A percentile compares a stretch with the other conserved stretches of the same genome.
These are phyloP conservation scores for Yarrowia divulgata DNA, from an alignment of 805 yeast genomes.

Conservation along the genomic window DNA sequence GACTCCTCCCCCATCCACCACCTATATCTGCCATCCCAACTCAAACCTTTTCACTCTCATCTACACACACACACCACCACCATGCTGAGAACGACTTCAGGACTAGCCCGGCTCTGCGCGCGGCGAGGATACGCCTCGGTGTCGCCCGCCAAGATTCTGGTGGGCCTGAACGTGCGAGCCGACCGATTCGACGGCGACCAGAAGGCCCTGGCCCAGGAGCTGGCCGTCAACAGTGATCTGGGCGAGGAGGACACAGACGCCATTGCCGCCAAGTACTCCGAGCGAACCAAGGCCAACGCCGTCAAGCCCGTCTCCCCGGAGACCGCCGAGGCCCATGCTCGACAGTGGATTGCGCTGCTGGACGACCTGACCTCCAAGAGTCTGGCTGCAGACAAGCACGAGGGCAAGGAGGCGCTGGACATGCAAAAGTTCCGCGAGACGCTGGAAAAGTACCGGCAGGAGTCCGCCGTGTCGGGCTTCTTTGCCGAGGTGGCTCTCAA, in stretches of 20 bases:
- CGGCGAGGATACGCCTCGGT: slow-evolving; percentile 17
- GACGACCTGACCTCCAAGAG: slow-evolving; percentile 30
- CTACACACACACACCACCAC: not conserved
- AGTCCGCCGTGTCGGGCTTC: slow-evolving; percentile 3
- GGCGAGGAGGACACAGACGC: slow-evolving; percentile 16
- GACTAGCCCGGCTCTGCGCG: slow-evolving; percentile 6
- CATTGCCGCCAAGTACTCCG: slow-evolving; percentile 1
- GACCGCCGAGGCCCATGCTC: slow-evolving; percentile 28
- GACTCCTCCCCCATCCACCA: too few relatives aligned
- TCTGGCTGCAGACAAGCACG: not conserved
- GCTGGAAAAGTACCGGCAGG: slow-evolving; percentile 22
- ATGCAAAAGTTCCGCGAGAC: slow-evolving; percentile 31
- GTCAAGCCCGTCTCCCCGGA: not conserved
- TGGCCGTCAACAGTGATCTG: slow-evolving; percentile 27
- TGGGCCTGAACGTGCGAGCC: slow-evolving; percentile 35
- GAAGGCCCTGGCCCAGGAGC: slow-evolving; percentile 23
- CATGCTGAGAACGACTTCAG: slow-evolving; percentile 20
- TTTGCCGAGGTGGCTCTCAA: not conserved
- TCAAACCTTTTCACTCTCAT: slow-evolving; percentile 21
- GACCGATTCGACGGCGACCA: slow-evolving; percentile 32
- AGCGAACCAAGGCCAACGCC: slow-evolving; percentile 3
- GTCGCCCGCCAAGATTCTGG: slow-evolving; percentile 38
- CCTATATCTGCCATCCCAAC: too few relatives aligned
- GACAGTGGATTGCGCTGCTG: slow-evolving; percentile 29
- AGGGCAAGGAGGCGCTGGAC: slow-evolving; percentile 28